phyloP scores from a whole-genome alignment of 805 yeast species.

The Suhomyces pyralidae region DNA sequence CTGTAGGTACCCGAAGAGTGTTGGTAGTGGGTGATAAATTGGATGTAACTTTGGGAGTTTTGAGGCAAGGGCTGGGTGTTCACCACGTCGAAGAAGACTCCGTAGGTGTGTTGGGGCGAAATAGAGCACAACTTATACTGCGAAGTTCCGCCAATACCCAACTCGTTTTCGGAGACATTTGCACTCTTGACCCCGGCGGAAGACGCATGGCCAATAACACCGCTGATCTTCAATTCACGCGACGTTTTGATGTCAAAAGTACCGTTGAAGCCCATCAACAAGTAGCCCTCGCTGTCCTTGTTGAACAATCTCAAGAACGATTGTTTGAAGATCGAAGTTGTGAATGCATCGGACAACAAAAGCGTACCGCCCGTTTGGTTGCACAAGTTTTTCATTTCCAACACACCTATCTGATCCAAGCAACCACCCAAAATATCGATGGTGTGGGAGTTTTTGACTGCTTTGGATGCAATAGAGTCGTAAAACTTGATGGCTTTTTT shows the following conservation, averaged over 20 bases:
- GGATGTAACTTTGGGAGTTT: conserved; percentile 57
- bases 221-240: conserved; percentile 83
- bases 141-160: conserved; percentile 91
- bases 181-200: conserved; percentile 63
- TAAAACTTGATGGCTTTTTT: conserved; percentile 83
- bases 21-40: conserved; percentile 88
- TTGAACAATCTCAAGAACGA: conserved; percentile 82
- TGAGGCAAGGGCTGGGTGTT: conserved; percentile 45
- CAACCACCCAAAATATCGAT: conserved; percentile 93
- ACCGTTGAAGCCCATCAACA: conserved; percentile 89
- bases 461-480: conserved; percentile 64
- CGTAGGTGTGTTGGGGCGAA: conserved; percentile 87
- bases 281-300: conserved; percentile 82
- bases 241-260: conserved; percentile 83
- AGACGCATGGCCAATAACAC: conserved; percentile 90
- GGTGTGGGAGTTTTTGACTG: conserved; percentile 72
- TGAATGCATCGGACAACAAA: conserved; percentile 87
- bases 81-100: conserved; percentile 79
- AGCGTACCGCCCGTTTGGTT: conserved; percentile 88
- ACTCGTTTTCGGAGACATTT: conserved; percentile 86
- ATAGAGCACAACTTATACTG: conserved; percentile 83
- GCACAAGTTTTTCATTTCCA: conserved; percentile 85
- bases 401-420: conserved; percentile 93
- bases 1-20: conserved; percentile 92
- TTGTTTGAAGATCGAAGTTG: conserved; percentile 91